Evolutionary conservation across 208 protist genomes (phyloP).

Genomic region (Crithidia fasciculata): DNA sequence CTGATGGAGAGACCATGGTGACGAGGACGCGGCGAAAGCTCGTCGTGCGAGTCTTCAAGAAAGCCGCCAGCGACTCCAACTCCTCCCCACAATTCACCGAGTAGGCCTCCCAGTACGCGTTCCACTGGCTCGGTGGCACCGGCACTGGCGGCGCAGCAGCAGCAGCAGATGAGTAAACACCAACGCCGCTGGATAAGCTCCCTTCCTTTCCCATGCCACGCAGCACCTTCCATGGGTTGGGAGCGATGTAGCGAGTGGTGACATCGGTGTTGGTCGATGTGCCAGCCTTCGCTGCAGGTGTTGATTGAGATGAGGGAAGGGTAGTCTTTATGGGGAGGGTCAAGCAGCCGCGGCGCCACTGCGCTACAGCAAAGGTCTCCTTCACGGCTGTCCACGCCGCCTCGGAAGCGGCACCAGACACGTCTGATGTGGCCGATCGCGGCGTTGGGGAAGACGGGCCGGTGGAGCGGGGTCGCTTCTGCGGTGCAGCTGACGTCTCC

Average conservation of each 20-base stretch:
- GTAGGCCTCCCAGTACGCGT: slow-evolving; percentile 64
- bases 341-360: slow-evolving; percentile 33
- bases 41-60: background rate
- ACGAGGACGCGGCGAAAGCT: slow-evolving; percentile 25
- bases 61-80: slow-evolving; percentile 19
- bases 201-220: background rate
- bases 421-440: background rate
- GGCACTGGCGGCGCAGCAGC: slow-evolving; percentile 6
- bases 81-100: slow-evolving; percentile 28
- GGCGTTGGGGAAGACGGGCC: background rate
- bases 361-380: slow-evolving; percentile 17
- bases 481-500: background rate
- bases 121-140: slow-evolving; percentile 60
- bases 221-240: slow-evolving; percentile 32
- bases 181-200: background rate
- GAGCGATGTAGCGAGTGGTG: slow-evolving; percentile 6
- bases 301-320: too few species aligned
- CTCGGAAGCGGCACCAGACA: too few species aligned
- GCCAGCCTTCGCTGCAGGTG: background rate
- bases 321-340: background rate
- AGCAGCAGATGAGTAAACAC: background rate
- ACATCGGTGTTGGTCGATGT: background rate
- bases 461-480: background rate
- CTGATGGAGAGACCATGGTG: slow-evolving; percentile 9
- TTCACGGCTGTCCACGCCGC: background rate